Evolutionary conservation across 192 early-diverging fungal species (phyloP).

Genomic region (Pecoramyces ruminantium): DNA sequence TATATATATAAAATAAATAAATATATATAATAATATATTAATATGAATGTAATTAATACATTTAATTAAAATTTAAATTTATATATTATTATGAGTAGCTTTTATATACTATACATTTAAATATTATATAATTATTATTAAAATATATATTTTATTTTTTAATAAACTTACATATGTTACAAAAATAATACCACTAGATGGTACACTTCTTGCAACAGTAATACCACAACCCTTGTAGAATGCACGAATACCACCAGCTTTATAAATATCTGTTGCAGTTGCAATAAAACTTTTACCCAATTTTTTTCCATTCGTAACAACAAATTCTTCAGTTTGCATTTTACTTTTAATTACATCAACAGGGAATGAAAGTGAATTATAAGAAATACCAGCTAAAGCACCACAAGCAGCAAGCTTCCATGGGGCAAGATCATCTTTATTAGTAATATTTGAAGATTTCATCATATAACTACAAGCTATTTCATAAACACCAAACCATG

Average conservation of each 20-base stretch:
- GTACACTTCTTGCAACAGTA: slow-evolving; percentile 70
- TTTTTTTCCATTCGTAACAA: slow-evolving; percentile 5
- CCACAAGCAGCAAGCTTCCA: slow-evolving; percentile 70
- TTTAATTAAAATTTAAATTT: too few relatives aligned
- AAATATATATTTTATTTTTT: too few relatives aligned
- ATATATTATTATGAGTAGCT: too few relatives aligned
- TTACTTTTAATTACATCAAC: slow-evolving; percentile 86
- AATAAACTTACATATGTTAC: slow-evolving; percentile 70
- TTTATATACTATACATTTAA: too few relatives aligned
- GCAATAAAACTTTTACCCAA: slow-evolving; percentile 25
- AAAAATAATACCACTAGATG: slow-evolving; percentile 91
- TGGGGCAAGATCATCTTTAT: slow-evolving; percentile 55
- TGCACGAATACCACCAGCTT: slow-evolving; percentile 55
- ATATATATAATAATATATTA: too few relatives aligned
- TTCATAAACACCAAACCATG: slow-evolving; percentile 96
- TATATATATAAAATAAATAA: too few relatives aligned
- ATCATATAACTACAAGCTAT: slow-evolving; percentile 14
- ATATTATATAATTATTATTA: too few relatives aligned
- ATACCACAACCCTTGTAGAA: slow-evolving; percentile 92
- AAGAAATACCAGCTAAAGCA: slow-evolving; percentile 77
- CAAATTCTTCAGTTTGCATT: slow-evolving; percentile 71
- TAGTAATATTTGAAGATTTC: slow-evolving; percentile 6
- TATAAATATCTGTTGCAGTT: slow-evolving; percentile 52
- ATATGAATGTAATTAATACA: too few relatives aligned
- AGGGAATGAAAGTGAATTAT: slow-evolving; percentile 75